A percentile compares a stretch with the other conserved stretches of the same genome.
phyloP scores from a whole-genome alignment of 441 rosid genomes.

The Erodium texanum region DNA sequence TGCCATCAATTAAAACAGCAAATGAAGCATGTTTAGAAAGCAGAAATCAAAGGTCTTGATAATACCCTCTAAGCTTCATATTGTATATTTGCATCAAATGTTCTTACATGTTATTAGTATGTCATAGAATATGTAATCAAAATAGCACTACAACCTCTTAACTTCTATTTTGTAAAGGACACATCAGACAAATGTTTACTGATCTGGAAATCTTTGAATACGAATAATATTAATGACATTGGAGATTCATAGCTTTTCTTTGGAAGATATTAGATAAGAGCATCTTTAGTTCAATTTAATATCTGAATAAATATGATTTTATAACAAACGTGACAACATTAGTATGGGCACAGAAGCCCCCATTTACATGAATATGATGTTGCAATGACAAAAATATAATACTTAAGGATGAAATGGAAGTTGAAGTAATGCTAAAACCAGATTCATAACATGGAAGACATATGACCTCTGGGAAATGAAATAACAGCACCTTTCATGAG shows the following conservation, averaged over 20 bases:
- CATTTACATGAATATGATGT: not conserved
- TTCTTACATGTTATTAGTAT: not conserved
- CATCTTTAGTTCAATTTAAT: not conserved
- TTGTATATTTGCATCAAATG: too few relatives aligned
- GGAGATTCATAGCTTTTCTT: not conserved
- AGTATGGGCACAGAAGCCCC: not conserved
- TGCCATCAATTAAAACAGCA: slow-evolving; percentile 28
- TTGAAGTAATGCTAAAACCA: not conserved
- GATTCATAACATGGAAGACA: not conserved
- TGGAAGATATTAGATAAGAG: too few relatives aligned
- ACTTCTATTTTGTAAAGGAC: not conserved
- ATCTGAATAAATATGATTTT: not conserved
- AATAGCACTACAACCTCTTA: not conserved
- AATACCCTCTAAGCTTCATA: not conserved
- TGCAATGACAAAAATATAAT: too few relatives aligned
- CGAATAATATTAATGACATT: not conserved
- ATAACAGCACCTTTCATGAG: not conserved
- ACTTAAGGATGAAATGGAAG: not conserved
- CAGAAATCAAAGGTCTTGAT: not conserved
- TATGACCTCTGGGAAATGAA: not conserved
- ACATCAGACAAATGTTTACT: not conserved
- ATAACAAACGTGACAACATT: not conserved
- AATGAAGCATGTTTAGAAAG: not conserved
- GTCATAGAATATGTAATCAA: not conserved
- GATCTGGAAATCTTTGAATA: not conserved